Evolutionary conservation across 352 stramenopile genomes (phyloP), one percentile per base, ranked within the genome.

Genomic region (Phytophthora pluvialis): DNA sequence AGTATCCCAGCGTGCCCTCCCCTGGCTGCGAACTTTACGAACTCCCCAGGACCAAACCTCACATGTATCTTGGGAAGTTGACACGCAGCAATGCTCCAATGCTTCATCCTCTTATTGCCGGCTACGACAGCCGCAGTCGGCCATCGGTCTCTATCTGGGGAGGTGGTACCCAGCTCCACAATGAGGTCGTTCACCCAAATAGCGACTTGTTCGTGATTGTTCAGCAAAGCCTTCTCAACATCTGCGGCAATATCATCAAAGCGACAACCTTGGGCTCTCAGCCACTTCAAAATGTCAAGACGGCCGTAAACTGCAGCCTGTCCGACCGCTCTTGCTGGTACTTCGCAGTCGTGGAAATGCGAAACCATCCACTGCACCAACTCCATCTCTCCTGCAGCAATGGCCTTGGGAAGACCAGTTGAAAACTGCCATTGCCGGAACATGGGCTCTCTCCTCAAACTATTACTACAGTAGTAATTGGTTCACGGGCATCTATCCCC

Each of bases 401-500:
- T 31, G 16, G 51, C 51, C 5, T 43, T 35, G 1, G 39, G 51
- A 26, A 59, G 36, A 42, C 51, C 39, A 11, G 51, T 59, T n/a
- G 26, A 59, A 28, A 59, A 59, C 26, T 50, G 39, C 51, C 51
- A 59, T n/a, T 59, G 51, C 7, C 16, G 38, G 18, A 46, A 49
- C 26, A 59, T 49, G 2, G 31, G 29, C 0, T 49, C 38, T 18
- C 39, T 50, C n/a, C 16, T 45, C 25, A 59, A 32, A 31, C 38
- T 49, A 8, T n/a, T n/a, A n/a, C n/a, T n/a, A n/a, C n/a, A n/a
- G n/a, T n/a, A n/a, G n/a, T n/a, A 6, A 35, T 21, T 13, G 38
- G 38, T 40, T 59, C 38, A 59, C 36, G 10, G 21, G 28, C 36
- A 49, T 31, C 31, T 35, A 1, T 35, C 4, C 1, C 11, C 31